phyloP scores from a whole-genome alignment of 768 basidiomycete species.

The Suillus alpinus region DNA sequence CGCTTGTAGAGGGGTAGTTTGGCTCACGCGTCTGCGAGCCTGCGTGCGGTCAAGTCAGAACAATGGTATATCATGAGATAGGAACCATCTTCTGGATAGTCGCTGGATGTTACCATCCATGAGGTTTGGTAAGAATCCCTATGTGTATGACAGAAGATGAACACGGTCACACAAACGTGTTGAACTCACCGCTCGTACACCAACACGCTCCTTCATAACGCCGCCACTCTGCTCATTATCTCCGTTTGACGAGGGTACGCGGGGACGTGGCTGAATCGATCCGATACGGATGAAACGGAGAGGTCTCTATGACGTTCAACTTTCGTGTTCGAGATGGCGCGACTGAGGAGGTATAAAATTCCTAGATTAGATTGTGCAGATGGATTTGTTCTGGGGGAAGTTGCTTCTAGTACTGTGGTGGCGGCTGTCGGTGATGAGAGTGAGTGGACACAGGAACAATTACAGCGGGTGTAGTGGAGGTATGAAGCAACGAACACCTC shows the following conservation, averaged over 20 bases:
- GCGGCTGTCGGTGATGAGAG: too few relatives aligned
- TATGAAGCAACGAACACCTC: neutral
- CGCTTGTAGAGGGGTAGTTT: slow-evolving; percentile 17
- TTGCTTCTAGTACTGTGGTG: neutral
- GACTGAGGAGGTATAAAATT: slow-evolving; percentile 54
- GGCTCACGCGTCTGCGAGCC: slow-evolving; percentile 38
- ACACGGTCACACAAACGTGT: neutral
- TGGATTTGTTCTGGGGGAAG: slow-evolving; percentile 6
- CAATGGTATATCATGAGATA: slow-evolving; percentile 74
- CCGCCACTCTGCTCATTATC: slow-evolving; percentile 75
- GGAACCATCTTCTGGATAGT: slow-evolving; percentile 73
- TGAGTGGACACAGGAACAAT: neutral
- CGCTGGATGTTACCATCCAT: slow-evolving; percentile 73
- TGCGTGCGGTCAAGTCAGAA: slow-evolving; percentile 59
- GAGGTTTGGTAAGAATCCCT: slow-evolving; percentile 75
- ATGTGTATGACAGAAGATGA: slow-evolving; percentile 4
- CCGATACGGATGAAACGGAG: slow-evolving; percentile 73
- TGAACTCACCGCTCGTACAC: slow-evolving; percentile 72
- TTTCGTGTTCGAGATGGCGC: slow-evolving; percentile 76
- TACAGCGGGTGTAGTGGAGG: neutral
- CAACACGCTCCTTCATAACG: slow-evolving; percentile 81
- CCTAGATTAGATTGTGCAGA: slow-evolving; percentile 26
- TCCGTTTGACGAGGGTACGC: slow-evolving; percentile 66
- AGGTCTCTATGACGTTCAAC: slow-evolving; percentile 76
- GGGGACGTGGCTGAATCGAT: slow-evolving; percentile 86